phyloP scores from a whole-genome alignment of 139 green algal genomes.

The Tetratostichococcus sp. region DNA sequence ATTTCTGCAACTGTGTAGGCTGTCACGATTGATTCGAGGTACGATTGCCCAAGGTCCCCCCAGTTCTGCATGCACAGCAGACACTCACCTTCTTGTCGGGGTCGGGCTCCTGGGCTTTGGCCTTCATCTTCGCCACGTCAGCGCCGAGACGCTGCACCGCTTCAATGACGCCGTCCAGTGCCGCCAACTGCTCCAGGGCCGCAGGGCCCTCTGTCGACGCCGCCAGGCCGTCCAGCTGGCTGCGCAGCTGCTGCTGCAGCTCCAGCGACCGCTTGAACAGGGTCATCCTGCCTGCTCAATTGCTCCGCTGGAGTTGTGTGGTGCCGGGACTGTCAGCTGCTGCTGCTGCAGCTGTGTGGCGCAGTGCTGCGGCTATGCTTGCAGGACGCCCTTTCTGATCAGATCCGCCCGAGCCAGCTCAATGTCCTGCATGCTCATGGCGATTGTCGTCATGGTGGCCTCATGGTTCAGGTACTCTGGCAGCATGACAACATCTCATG shows the following conservation, averaged over 20 bases:
- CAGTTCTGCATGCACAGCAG: too few species aligned
- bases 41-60: too few species aligned
- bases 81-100: not conserved
- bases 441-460: too few species aligned
- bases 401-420: not conserved
- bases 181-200: not conserved
- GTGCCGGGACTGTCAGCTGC: not conserved
- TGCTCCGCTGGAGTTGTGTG: too few species aligned
- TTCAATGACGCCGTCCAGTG: not conserved
- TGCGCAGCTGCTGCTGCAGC: not conserved
- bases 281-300: not conserved
- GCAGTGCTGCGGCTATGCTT: not conserved
- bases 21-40: too few species aligned
- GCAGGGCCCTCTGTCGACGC: not conserved
- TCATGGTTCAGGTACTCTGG: too few species aligned
- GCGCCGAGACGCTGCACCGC: not conserved
- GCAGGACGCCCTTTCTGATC: not conserved
- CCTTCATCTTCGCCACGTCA: not conserved
- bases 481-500: too few species aligned
- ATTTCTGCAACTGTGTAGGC: too few species aligned
- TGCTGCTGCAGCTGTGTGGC: not conserved
- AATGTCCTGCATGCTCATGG: not conserved
- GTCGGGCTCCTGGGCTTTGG: not conserved
- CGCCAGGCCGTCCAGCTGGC: not conserved
- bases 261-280: not conserved